These are phyloP conservation scores for Galerina sulciceps DNA, from an alignment of 768 basidiomycete species.

Conservation along the genomic window DNA sequence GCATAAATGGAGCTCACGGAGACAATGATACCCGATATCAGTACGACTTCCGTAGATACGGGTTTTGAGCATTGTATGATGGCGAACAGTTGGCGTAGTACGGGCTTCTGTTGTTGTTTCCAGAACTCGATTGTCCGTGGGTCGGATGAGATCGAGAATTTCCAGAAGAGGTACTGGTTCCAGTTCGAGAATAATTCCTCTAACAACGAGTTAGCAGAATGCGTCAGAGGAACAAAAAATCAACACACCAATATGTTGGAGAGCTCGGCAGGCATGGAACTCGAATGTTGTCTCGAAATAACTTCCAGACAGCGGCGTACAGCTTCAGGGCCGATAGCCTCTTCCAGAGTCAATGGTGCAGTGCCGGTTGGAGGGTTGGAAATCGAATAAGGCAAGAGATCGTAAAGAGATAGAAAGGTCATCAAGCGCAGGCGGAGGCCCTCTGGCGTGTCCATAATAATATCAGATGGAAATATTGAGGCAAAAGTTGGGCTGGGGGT, in stretches of 20 bases:
- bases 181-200: slow-evolving; percentile 2
- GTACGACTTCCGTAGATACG: background rate
- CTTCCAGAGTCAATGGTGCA: slow-evolving; percentile 27
- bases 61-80: too few relatives aligned
- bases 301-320: slow-evolving; percentile 28
- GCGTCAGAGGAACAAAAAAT: background rate
- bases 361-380: slow-evolving; percentile 30
- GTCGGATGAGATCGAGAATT: background rate
- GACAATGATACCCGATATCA: too few relatives aligned
- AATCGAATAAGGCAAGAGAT: slow-evolving; percentile 34
- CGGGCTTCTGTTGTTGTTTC: background rate
- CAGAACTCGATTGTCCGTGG: background rate
- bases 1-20: background rate
- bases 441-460: slow-evolving; percentile 19
- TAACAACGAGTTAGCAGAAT: background rate
- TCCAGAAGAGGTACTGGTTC: background rate
- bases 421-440: slow-evolving; percentile 31
- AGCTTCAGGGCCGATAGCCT: slow-evolving; percentile 28
- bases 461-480: background rate
- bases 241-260: slow-evolving; percentile 19
- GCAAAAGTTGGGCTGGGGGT: background rate
- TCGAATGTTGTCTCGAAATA: slow-evolving; percentile 19
- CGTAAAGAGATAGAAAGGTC: slow-evolving; percentile 34
- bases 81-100: background rate
- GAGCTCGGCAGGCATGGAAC: slow-evolving; percentile 9